Evolutionary conservation across 441 rosid genomes (phyloP).

Genomic region (Bocquillonia castaneifolia): DNA sequence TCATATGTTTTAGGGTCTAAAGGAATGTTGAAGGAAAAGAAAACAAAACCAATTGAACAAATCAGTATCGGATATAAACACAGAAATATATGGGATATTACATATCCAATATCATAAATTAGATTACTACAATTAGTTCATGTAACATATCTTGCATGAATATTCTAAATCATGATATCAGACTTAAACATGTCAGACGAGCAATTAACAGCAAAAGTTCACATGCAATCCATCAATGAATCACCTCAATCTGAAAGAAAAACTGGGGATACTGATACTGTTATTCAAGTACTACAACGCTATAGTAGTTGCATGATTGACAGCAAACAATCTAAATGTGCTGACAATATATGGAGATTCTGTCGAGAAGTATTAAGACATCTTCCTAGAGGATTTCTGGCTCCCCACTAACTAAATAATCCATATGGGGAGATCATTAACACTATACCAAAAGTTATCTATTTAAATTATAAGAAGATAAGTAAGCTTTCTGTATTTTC

Average conservation of each 20-base stretch:
- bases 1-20: too few relatives aligned
- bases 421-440: conserved; percentile 20
- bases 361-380: not conserved
- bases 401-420: conserved; percentile 26
- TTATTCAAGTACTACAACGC: conserved; percentile 5
- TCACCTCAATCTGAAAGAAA: conserved; percentile 5
- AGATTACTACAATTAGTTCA: not conserved
- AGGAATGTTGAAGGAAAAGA: too few relatives aligned
- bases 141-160: not conserved
- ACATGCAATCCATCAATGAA: not conserved
- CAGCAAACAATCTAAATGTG: conserved; percentile 1
- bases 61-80: too few relatives aligned
- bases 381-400: conserved; percentile 5
- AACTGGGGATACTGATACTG: not conserved
- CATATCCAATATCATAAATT: too few relatives aligned
- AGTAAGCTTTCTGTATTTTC: not conserved
- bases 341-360: not conserved
- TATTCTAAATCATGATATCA: not conserved
- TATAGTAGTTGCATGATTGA: not conserved
- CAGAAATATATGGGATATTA: too few relatives aligned
- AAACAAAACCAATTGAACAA: too few relatives aligned
- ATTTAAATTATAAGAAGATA: not conserved
- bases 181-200: not conserved
- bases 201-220: not conserved
- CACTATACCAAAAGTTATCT: not conserved